Conservation (phyloP, 148 eudicot species). For the Nepenthes gracilis region DNA sequence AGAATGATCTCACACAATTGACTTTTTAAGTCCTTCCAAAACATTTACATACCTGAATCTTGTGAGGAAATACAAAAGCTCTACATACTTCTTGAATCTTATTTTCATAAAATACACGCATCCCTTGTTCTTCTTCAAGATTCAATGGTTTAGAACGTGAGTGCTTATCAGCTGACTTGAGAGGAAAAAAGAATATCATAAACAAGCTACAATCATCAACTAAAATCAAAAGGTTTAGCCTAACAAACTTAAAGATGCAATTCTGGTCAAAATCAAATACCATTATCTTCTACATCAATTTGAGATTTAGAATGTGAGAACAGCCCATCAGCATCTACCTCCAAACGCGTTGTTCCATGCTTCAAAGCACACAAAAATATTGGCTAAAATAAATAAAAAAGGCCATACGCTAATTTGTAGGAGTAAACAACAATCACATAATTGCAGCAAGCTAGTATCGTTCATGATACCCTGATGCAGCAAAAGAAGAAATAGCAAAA, state of each 20-base stretch:
- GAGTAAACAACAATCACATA: no score
- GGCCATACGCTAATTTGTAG: no score
- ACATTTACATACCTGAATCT: constrained; percentile 62
- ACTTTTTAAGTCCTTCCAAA: neutral
- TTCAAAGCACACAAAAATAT: constrained; percentile 17
- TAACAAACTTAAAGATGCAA: neutral
- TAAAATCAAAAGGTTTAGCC: neutral
- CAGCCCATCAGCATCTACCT: constrained; percentile 78
- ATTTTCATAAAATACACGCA: constrained; percentile 74
- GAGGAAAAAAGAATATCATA: constrained; percentile 8
- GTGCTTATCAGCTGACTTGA: constrained; percentile 49
- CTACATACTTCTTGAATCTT: constrained; percentile 89
- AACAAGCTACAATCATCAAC: neutral
- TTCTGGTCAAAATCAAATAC: constrained; percentile 18
- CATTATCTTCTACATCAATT: constrained; percentile 35
- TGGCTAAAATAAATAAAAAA: neutral
- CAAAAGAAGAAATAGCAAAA: no score
- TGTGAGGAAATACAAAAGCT: constrained; percentile 84
- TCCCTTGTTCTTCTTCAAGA: constrained; percentile 66
- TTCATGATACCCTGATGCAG: no score
- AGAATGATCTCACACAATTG: neutral
- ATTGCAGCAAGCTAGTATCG: no score
- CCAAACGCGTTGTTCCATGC: constrained; percentile 74
- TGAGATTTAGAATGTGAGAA: constrained; percentile 53
- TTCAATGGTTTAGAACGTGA: constrained; percentile 76